Evolutionary conservation across 345 rosid genomes (phyloP).

Genomic region (Euclidium syriacum): DNA sequence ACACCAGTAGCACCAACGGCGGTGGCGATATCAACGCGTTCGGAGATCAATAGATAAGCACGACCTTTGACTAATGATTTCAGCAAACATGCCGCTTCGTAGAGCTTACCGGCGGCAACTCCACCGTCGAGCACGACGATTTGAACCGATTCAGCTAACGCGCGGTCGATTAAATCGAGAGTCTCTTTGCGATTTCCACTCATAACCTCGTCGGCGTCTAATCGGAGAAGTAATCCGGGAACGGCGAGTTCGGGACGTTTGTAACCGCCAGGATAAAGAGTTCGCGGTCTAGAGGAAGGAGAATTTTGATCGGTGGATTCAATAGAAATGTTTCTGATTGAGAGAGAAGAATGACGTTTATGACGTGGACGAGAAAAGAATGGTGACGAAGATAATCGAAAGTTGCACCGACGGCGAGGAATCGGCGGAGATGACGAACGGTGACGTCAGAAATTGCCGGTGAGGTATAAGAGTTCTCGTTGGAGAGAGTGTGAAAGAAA

Average conservation of each 20-base stretch:
- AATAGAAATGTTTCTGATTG: slow-evolving; percentile 30
- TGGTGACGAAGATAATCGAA: neutral
- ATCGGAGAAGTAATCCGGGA: slow-evolving; percentile 64
- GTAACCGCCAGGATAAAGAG: slow-evolving; percentile 89
- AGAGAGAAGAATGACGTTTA: slow-evolving; percentile 30
- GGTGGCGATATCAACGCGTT: slow-evolving; percentile 84
- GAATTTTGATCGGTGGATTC: slow-evolving; percentile 31
- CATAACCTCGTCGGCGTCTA: slow-evolving; percentile 59
- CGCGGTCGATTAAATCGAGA: slow-evolving; percentile 58
- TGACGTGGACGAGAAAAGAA: slow-evolving; percentile 13
- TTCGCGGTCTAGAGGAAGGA: slow-evolving; percentile 59
- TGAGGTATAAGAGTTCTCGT: slow-evolving; percentile 28
- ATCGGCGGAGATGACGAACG: slow-evolving; percentile 18
- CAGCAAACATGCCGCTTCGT: slow-evolving; percentile 81
- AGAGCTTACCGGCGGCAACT: slow-evolving; percentile 50
- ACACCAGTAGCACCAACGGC: slow-evolving; percentile 91
- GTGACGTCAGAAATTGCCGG: slow-evolving; percentile 29
- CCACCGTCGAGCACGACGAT: slow-evolving; percentile 71
- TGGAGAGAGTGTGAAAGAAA: neutral
- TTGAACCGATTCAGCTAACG: slow-evolving; percentile 64
- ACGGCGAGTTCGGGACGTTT: slow-evolving; percentile 82
- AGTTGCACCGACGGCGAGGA: slow-evolving; percentile 12
- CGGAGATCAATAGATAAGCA: slow-evolving; percentile 67
- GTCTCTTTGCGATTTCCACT: slow-evolving; percentile 33
- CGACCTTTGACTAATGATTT: slow-evolving; percentile 80